Evolutionary conservation across 2,329 filamentous ascomycete genomes (phyloP).

Genomic region (Xylaria sp.): DNA sequence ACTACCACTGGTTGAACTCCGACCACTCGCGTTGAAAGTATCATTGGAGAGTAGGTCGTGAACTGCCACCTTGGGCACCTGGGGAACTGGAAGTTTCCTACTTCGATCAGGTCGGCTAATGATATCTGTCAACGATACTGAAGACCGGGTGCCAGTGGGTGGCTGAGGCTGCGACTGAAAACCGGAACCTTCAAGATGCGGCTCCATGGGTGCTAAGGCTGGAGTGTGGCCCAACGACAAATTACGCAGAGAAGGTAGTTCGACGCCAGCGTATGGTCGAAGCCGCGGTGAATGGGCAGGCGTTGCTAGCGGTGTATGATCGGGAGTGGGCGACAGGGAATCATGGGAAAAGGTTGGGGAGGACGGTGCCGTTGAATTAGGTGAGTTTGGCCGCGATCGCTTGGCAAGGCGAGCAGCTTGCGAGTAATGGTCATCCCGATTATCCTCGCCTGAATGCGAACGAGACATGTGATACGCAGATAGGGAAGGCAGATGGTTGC

Average conservation of each 20-base stretch:
- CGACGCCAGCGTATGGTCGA: conserved; percentile 80
- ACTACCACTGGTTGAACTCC: conserved; percentile 81
- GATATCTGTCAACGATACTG: conserved; percentile 89
- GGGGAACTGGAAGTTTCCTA: conserved; percentile 89
- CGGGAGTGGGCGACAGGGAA: conserved; percentile 92
- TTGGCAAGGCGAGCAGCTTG: conserved; percentile 78
- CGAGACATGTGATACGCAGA: conserved; percentile 95
- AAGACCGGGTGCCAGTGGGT: conserved; percentile 55
- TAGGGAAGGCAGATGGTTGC: conserved; percentile 77
- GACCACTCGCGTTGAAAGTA: conserved; percentile 76
- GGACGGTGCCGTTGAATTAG: conserved; percentile 93
- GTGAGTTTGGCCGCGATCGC: conserved; percentile 91
- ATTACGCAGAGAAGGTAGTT: conserved; percentile 85
- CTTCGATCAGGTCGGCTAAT: conserved; percentile 89
- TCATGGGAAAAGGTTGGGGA: conserved; percentile 97
- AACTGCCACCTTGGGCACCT: conserved; percentile 88
- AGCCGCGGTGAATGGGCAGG: conserved; percentile 94
- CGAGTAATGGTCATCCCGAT: conserved; percentile 79
- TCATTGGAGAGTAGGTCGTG: conserved; percentile 79
- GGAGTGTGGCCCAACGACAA: conserved; percentile 66
- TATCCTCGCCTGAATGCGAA: conserved; percentile 84
- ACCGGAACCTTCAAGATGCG: conserved; percentile 60
- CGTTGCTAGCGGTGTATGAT: conserved; percentile 98
- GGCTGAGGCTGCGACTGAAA: conserved; percentile 57
- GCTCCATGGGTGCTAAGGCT: conserved; percentile 69